Evolutionary conservation across 306 rosid genomes (phyloP), one percentile per base, ranked within the genome.

Genomic region (Prunus mongolica): DNA sequence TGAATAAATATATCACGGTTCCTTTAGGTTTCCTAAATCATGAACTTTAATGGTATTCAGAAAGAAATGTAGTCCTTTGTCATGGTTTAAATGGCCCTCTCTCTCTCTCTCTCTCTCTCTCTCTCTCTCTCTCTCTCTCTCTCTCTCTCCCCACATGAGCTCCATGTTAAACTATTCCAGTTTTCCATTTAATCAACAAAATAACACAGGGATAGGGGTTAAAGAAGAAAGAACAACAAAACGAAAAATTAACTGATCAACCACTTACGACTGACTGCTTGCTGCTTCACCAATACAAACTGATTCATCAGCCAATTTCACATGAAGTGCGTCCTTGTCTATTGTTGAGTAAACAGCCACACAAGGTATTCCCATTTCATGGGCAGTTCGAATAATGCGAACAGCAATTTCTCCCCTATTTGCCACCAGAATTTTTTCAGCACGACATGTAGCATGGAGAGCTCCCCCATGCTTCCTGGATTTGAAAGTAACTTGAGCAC

Each of bases 221-320:
- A 13, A 49, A 16, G 2, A 7, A 3, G 3, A 65, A 18, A 34
- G 47, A 65, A 44, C 20, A 69, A 22, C 0, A 16, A 12, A n/a
- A 56, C 44, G 16, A 44, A 44, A 62, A 79, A 32, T 4, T 16
- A 34, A 44, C 18, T 13, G 60, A 60, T 34, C 49, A 34, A 63
- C 46, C 54, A 69, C 86, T 85, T 82, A 96, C 99, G 96, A 96
- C 47, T 86, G 93, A 69, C 67, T 96, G 76, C 97, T 92, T 3
- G 99, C 96, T n/a, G 99, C 99, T 91, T 92, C 97, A 69, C 99
- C 99, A 3, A 96, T 92, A 83, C 99, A 96, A 82, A 96, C 93
- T 0, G 98, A 80, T 80, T 96, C 98, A 85, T 96, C 99, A 51
- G 98, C 99, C 86, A 96, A 82, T 85, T 91, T 92, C 25, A 96